Evolutionary conservation across 768 basidiomycete species (phyloP), one percentile per base, ranked within the genome.

Genomic region (Botryobasidium botryosum): DNA sequence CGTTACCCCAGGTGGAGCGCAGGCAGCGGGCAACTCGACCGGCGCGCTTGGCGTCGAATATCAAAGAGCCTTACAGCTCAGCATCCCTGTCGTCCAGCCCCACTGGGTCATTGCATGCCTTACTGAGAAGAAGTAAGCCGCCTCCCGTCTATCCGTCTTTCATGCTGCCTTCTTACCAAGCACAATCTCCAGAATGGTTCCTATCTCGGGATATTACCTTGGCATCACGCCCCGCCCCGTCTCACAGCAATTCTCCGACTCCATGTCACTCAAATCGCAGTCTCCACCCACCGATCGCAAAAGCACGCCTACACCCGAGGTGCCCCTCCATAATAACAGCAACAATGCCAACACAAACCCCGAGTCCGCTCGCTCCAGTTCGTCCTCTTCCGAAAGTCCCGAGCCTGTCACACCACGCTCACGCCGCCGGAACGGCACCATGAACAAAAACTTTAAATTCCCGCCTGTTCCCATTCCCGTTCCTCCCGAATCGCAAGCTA

Each of bases 31-130:
- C 1, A 70, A 66, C 45, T 57, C 65, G 1, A 62, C 65, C 8
- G 63, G 68, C 13, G 73, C 75, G 2, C 82, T 87, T 0, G 80
- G 80, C 0, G 77, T 83, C 5, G 85, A 90, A 53, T 97, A 96
- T 58, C 88, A 96, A 56, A 74, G 88, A n/a, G 94, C 92, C 3
- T 62, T 91, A 45, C 87, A 91, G 61, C 68, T 91, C 36, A 90
- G 84, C 46, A 86, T 97, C 47, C 94, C 94, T 0, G 77, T 97
- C 41, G 88, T 97, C 2, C 82, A 88, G 50, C 92, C 92, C 2
- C 78, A 83, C 37, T 97, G 94, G 92, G 71, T 97, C 51, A 59
- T 96, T 26, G 87, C 92, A 0, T 96, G 92, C 57, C 72, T 79
- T 41, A 59, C 73, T 0, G 85, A 92, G 57, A 78, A 79, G 56